These are phyloP conservation scores for Lasiosphaeria ovina DNA, from an alignment of 495 filamentous ascomycete species.

Conservation along the genomic window DNA sequence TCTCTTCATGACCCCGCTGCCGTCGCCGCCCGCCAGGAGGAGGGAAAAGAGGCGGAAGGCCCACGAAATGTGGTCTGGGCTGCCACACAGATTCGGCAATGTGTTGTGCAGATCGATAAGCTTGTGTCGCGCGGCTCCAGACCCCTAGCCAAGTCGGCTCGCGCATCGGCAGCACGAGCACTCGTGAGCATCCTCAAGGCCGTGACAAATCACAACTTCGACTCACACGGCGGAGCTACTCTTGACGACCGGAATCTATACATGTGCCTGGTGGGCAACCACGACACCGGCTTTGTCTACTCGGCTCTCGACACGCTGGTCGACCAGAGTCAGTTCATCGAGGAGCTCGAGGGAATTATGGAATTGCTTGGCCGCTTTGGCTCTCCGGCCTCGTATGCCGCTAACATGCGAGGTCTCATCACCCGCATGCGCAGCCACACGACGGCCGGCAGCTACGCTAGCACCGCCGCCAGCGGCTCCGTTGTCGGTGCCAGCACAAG, in stretches of 20 bases:
- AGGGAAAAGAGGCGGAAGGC: constrained; percentile 23
- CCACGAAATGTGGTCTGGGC: constrained; percentile 38
- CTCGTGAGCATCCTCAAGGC: constrained; percentile 40
- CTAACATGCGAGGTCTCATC: constrained; percentile 31
- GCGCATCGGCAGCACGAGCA: constrained; percentile 38
- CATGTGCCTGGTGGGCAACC: constrained; percentile 36
- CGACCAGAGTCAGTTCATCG: constrained; percentile 35
- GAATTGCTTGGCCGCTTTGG: constrained; percentile 27
- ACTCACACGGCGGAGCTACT: constrained; percentile 23
- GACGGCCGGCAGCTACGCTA: neutral
- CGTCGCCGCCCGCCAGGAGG: constrained; percentile 18
- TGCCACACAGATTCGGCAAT: constrained; percentile 33
- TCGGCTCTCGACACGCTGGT: constrained; percentile 38
- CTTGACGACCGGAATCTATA: constrained; percentile 37
- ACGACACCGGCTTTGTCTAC: constrained; percentile 37
- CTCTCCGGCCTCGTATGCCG: constrained; percentile 27
- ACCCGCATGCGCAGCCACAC: constrained; percentile 30
- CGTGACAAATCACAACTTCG: constrained; percentile 33
- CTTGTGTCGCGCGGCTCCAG: constrained; percentile 33
- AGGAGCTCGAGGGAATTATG: constrained; percentile 33
- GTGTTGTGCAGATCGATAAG: constrained; percentile 35
- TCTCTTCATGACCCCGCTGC: constrained; percentile 17
- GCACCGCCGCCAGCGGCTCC: constrained; percentile 6
- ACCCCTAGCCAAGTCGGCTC: constrained; percentile 34
- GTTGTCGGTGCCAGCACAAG: neutral